Percentiles rank a stretch among this genome's conserved stretches.
Evolutionary conservation across 139 green algal genomes (phyloP).

Genomic region (Micractinium conductrix): DNA sequence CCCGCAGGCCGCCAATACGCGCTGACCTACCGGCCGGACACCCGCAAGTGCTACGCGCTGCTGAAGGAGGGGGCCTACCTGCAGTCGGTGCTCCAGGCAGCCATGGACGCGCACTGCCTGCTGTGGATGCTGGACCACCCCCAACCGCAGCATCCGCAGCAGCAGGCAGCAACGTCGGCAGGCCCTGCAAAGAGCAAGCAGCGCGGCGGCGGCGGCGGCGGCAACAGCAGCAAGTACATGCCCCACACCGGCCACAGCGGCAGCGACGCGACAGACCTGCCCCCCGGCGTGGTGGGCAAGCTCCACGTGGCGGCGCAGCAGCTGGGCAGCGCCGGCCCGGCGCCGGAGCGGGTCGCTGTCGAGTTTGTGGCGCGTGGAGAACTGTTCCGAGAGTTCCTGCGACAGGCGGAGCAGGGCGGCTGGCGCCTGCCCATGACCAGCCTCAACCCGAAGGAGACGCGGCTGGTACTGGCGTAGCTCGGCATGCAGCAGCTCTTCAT

Average conservation of each 20-base stretch:
- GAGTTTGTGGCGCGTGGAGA: neutral
- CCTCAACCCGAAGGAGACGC: conserved; percentile 74
- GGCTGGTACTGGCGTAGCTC: conserved; percentile 50
- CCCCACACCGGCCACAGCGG: neutral
- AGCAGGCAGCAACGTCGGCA: neutral
- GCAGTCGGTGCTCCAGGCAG: conserved; percentile 65
- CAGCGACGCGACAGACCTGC: neutral
- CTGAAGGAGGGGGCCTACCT: conserved; percentile 67
- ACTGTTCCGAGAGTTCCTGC: conserved; percentile 62
- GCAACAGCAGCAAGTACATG: neutral
- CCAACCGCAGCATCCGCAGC: conserved; percentile 21
- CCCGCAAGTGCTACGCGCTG: conserved; percentile 75
- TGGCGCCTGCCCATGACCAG: conserved; percentile 76
- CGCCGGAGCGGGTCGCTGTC: neutral
- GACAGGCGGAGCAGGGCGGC: conserved; percentile 57
- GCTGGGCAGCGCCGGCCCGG: neutral
- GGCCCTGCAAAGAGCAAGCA: neutral
- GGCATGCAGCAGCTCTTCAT: too few relatives aligned
- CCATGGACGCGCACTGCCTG: conserved; percentile 78
- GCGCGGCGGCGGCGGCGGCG: neutral
- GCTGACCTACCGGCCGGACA: conserved; percentile 69
- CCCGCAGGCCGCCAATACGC: conserved; percentile 32
- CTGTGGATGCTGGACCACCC: conserved; percentile 63
- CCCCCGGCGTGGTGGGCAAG: too few relatives aligned
- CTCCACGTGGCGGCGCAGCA: conserved; percentile 8